Conservation (phyloP, 2,329 filamentous ascomycete species). For the Cercospora sp. region DNA sequence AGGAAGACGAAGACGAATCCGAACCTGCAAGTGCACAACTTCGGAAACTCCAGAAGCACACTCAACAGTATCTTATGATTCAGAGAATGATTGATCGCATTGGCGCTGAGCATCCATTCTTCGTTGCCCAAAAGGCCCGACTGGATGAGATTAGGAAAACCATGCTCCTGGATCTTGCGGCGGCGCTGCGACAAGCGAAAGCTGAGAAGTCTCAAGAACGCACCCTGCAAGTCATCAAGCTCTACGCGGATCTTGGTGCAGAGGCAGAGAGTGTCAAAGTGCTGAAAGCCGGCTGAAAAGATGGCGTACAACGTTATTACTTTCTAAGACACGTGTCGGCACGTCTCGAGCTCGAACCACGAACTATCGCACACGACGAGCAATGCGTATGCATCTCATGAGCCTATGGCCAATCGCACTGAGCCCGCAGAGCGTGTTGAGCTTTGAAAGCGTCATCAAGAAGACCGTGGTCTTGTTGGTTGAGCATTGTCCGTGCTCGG, state of each 20-base stretch:
- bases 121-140: slow-evolving; percentile 58
- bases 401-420: neutral
- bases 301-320: neutral
- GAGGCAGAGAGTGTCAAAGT: slow-evolving; percentile 60
- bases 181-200: slow-evolving; percentile 61
- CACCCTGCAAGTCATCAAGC: slow-evolving; percentile 57
- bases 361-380: neutral
- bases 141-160: slow-evolving; percentile 62
- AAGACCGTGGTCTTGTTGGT: neutral
- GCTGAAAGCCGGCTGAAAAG: slow-evolving; percentile 46
- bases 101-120: slow-evolving; percentile 62
- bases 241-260: slow-evolving; percentile 64
- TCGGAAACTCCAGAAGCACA: slow-evolving; percentile 55
- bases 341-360: neutral
- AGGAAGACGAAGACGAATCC: slow-evolving; percentile 40
- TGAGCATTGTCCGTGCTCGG: neutral
- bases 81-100: slow-evolving; percentile 54
- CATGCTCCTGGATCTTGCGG: slow-evolving; percentile 64
- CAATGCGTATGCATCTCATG: neutral
- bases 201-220: slow-evolving; percentile 43
- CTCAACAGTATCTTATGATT: slow-evolving; percentile 60
- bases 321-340: neutral
- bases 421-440: neutral
- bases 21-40: slow-evolving; percentile 39
- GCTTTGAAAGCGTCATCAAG: neutral